These are phyloP conservation scores for Blastomyces emzantsi DNA, from an alignment of 2,329 filamentous ascomycete species.

Conservation along the genomic window DNA sequence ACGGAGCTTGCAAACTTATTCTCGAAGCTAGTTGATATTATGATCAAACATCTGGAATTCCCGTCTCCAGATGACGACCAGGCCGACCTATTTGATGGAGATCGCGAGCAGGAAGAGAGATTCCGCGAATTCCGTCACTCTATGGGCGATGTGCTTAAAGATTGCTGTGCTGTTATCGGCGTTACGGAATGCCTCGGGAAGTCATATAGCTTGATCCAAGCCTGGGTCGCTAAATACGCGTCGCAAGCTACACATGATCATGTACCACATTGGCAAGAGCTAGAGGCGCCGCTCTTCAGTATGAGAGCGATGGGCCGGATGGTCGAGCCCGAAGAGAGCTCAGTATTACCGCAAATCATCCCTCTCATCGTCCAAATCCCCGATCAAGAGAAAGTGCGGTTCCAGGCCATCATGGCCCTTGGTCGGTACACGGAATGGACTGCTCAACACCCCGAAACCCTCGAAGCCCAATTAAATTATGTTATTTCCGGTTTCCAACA, in stretches of 20 bases:
- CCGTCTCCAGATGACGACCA: conserved; percentile 64
- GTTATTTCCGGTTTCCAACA: conserved; percentile 90
- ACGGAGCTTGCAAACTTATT: conserved; percentile 71
- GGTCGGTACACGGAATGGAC: conserved; percentile 98
- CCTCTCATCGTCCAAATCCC: conserved; percentile 90
- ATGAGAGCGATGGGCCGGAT: conserved; percentile 95
- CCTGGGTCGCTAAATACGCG: conserved; percentile 79
- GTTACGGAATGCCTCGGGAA: conserved; percentile 86
- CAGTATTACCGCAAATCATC: conserved; percentile 84
- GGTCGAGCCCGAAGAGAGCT: conserved; percentile 80
- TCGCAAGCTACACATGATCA: conserved; percentile 61
- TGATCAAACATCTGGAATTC: conserved; percentile 84
- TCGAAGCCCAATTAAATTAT: conserved; percentile 89
- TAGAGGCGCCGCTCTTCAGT: conserved; percentile 90
- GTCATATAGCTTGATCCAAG: conserved; percentile 73
- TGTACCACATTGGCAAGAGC: conserved; percentile 91
- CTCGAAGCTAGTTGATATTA: conserved; percentile 81
- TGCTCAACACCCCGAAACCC: conserved; percentile 79
- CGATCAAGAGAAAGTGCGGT: conserved; percentile 93
- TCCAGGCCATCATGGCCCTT: conserved; percentile 95
- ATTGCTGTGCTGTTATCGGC: conserved; percentile 92
- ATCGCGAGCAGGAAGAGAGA: conserved; percentile 91
- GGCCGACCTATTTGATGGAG: conserved; percentile 84
- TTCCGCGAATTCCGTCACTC: conserved; percentile 94
- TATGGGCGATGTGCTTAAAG: conserved; percentile 97